Evolutionary conservation across 2,329 filamentous ascomycete genomes (phyloP), one percentile per base, ranked within the genome.

Genomic region (Fusarium sarcochroum): DNA sequence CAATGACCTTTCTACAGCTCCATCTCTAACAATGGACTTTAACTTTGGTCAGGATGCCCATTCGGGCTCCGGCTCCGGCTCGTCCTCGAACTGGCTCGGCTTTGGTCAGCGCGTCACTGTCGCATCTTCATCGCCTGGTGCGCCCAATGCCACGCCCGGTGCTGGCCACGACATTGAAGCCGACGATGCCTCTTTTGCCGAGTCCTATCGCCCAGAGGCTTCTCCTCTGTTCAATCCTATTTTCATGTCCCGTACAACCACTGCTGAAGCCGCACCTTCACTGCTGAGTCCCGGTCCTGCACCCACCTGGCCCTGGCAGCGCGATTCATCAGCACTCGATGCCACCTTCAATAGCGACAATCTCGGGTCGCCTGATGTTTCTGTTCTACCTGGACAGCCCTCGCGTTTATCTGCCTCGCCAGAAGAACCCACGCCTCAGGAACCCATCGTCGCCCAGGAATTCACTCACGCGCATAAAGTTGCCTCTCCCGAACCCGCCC

Each of bases 111-210:
- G 66, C 41, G 59, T 40, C 23, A 40, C 59, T 17, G 58, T 65
- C 20, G 48, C 63, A 40, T 58, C 63, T 27, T 71, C 70, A 8
- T 71, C 70, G n/a, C 68, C 66, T 15, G 51, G 50, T 53, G 58
- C 51, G 30, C 60, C 69, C 9, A 60, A 61, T 38, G 45, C 40
- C 6, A 40, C 69, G 48, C 58, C 55, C 3, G 48, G 32, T 35
- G 44, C 35, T 23, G 27, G 57, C 32, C 55, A 69, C n/a, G 50
- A 54, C 1, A 27, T 42, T 15, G 61, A 63, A 4, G 15, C 34
- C 23, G 72, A 74, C 14, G 70, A 74, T 23, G 21, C 47, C 14
- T 71, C 70, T n/a, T 74, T 74, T 30, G 70, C 72, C n/a, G 72
- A 74, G 21, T 74, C 72, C 1, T 74, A 66, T 53, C 61, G 63